A percentile compares a stretch with the other conserved stretches of the same genome.
Evolutionary conservation across 768 basidiomycete genomes (phyloP).

Genomic region (Boletellus emodensis): DNA sequence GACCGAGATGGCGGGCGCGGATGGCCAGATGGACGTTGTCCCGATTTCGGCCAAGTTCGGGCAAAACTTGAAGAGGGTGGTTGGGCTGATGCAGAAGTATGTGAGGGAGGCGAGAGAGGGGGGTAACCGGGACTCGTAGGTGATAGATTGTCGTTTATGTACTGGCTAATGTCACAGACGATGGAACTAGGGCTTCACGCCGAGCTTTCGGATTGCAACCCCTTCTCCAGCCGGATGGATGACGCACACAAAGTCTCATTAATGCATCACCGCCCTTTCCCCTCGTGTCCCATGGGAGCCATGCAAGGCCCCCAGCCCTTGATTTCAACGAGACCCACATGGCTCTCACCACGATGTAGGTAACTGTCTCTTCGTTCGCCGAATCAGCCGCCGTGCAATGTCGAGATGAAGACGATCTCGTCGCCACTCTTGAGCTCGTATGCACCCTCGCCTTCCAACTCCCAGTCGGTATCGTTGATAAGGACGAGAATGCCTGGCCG

Average conservation of each 20-base stretch:
- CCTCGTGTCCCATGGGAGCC: too few relatives aligned
- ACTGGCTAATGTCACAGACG: conserved; percentile 1
- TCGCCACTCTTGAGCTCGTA: conserved; percentile 76
- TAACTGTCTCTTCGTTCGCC: too few relatives aligned
- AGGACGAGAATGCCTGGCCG: conserved; percentile 95
- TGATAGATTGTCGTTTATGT: neutral
- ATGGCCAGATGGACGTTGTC: conserved; percentile 56
- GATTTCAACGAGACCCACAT: too few relatives aligned
- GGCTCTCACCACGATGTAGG: too few relatives aligned
- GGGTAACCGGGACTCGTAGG: too few relatives aligned
- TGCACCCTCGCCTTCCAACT: conserved; percentile 90
- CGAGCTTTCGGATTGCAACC: too few relatives aligned
- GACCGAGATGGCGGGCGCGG: conserved; percentile 35
- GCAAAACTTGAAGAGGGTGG: conserved; percentile 71
- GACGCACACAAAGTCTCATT: too few relatives aligned
- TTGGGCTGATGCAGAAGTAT: conserved; percentile 63
- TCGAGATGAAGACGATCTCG: conserved; percentile 95
- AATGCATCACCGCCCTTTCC: too few relatives aligned
- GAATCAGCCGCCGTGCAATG: conserved; percentile 66
- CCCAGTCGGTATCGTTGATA: conserved; percentile 98
- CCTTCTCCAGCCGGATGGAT: too few relatives aligned
- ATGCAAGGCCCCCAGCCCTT: too few relatives aligned
- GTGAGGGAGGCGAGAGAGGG: conserved; percentile 46
- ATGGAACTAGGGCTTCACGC: too few relatives aligned
- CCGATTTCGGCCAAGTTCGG: conserved; percentile 84